Evolutionary conservation across 2,329 filamentous ascomycete species (phyloP), one percentile per base, ranked within the genome.

Genomic region (Tolypocladium tropicale): DNA sequence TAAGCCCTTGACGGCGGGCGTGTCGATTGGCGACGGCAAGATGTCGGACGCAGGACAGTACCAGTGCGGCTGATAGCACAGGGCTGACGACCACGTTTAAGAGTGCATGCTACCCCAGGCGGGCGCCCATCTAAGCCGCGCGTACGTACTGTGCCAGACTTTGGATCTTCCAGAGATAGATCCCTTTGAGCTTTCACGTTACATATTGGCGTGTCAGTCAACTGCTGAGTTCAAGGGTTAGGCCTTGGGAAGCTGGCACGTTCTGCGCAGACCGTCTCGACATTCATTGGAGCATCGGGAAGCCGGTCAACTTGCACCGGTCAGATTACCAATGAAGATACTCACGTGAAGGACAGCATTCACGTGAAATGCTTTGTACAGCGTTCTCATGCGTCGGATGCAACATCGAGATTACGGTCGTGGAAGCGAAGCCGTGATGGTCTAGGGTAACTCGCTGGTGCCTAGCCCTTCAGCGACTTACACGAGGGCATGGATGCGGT

Each of bases 1-100:
- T n/a, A n/a, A 49, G 46, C 46, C 30, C 46, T 28, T 49, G 18
- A 32, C 46, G 12, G 28, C 28, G 46, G 46, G 25, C 21, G 18
- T 32, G 46, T 10, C 28, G 28, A n/a, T 49, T 49, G 25, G 46
- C 46, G 5, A 18, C 18, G 10, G 46, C 46, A 49, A n/a, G 46
- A 28, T 11, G 28, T 41, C 33, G 54, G 53, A 41, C 32, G 30
- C 33, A 53, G 41, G 36, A 21, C 39, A 48, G 52, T 12, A 39
- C 11, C 32, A 57, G 32, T 50, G 50, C 56, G 56, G 56, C 56
- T 57, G 53, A 53, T 51, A 55, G n/a, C n/a, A n/a, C n/a, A n/a
- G 48, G 54, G 53, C 53, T 54, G 53, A 54, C 25, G 30, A 16
- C 36, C 53, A 52, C 34, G 53, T 41, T 55, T 34, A 21, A 34